A percentile compares a stretch with the other conserved stretches of the same genome.
These are phyloP conservation scores for Clavariopsis aquatica DNA, from an alignment of 495 filamentous ascomycete genomes.

Conservation along the genomic window DNA sequence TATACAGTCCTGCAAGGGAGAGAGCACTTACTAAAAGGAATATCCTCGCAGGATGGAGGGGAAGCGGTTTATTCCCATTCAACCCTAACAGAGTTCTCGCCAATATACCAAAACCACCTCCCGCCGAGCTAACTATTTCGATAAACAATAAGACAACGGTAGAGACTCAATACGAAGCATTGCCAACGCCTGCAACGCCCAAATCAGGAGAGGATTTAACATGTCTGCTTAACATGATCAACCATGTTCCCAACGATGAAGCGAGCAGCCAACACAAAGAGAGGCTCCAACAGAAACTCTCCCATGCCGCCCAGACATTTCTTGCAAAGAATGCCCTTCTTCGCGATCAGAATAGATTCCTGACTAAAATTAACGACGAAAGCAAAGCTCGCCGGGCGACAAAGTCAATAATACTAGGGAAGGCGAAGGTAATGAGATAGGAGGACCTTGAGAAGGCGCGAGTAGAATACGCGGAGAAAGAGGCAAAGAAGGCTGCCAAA, in stretches of 20 bases:
- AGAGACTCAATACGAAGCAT: not conserved
- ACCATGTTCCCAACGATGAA: not conserved
- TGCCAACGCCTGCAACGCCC: not conserved
- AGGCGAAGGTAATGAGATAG: constrained; percentile 17
- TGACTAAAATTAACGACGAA: constrained; percentile 8
- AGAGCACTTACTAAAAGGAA: no score
- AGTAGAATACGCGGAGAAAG: constrained; percentile 11
- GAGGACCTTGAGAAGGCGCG: constrained; percentile 6
- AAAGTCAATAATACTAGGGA: constrained; percentile 12
- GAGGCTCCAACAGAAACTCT: not conserved
- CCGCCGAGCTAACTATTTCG: no score
- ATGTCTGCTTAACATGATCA: not conserved
- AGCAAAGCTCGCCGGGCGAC: constrained; percentile 11
- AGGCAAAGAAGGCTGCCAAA: constrained; percentile 3
- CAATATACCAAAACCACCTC: no score
- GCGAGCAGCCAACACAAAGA: not conserved
- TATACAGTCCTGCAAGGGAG: no score
- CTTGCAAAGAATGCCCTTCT: not conserved
- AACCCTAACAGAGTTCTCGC: no score
- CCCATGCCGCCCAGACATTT: not conserved
- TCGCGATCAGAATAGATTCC: not conserved
- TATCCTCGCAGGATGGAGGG: no score
- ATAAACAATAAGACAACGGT: not conserved
- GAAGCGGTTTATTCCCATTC: no score
- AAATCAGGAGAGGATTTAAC: not conserved